These are phyloP conservation scores for Leavenworthia alabamica DNA, from an alignment of 345 rosid genomes.

Conservation along the genomic window DNA sequence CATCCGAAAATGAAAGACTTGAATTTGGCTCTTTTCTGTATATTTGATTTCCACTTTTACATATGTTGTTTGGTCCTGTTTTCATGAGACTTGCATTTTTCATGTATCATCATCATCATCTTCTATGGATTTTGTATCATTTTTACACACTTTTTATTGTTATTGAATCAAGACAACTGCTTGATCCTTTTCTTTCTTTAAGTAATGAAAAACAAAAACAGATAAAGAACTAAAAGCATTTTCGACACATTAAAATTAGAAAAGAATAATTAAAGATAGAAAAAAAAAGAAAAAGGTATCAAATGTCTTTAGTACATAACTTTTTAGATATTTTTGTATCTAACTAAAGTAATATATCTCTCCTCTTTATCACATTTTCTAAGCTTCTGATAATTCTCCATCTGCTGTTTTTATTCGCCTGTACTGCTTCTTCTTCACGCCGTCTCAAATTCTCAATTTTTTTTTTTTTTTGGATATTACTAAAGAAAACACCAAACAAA, in stretches of 20 bases:
- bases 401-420: constrained; percentile 27
- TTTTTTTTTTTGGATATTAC: background rate
- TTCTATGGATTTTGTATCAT: constrained; percentile 15
- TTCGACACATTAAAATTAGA: constrained; percentile 5
- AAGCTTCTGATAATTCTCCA: constrained; percentile 18
- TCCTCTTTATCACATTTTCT: constrained; percentile 23
- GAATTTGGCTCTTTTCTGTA: constrained; percentile 4
- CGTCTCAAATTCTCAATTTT: background rate
- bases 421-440: constrained; percentile 9
- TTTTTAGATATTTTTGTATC: too few relatives aligned
- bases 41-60: constrained; percentile 18
- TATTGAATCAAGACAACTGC: constrained; percentile 4
- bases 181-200: constrained; percentile 10
- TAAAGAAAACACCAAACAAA: constrained; percentile 23
- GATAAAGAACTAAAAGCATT: too few relatives aligned
- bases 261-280: background rate
- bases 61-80: constrained; percentile 13
- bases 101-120: background rate
- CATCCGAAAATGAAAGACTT: constrained; percentile 40
- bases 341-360: background rate
- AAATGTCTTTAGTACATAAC: background rate
- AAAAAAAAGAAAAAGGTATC: background rate
- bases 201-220: too few relatives aligned
- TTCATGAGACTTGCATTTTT: constrained; percentile 13
- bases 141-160: background rate